phyloP scores from a whole-genome alignment of 352 stramenopile genomes.

The Phytophthora foliorum region DNA sequence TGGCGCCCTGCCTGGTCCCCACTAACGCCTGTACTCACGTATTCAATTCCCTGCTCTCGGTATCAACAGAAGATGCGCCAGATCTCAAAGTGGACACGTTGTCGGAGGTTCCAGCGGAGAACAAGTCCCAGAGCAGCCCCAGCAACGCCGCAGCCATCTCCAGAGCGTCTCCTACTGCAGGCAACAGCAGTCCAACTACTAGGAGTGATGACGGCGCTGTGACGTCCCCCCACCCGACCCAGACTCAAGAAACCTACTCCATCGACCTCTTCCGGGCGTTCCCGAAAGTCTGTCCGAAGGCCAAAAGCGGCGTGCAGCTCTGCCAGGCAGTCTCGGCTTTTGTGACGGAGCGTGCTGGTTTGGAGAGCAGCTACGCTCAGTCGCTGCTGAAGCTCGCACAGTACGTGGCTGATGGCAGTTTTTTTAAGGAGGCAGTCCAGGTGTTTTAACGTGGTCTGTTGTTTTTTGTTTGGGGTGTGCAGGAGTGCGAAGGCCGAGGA shows the following conservation, averaged over 20 bases:
- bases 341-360: conserved; percentile 62
- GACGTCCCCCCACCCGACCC: conserved; percentile 13
- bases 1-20: neutral
- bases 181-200: conserved; percentile 19
- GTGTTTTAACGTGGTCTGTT: conserved; percentile 16
- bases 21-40: neutral
- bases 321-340: conserved; percentile 78
- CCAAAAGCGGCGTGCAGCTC: conserved; percentile 79
- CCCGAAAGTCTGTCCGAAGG: conserved; percentile 74
- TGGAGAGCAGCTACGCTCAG: conserved; percentile 74
- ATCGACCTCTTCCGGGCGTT: conserved; percentile 81
- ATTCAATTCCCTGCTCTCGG: conserved; percentile 5
- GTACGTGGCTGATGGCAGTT: conserved; percentile 29
- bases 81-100: conserved; percentile 24
- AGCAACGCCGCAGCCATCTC: neutral
- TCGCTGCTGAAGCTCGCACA: conserved; percentile 68
- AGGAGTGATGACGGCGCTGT: conserved; percentile 6
- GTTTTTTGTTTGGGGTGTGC: neutral
- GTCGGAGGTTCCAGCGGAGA: conserved; percentile 2
- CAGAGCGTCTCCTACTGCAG: conserved; percentile 3
- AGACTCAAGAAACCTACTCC: conserved; percentile 55
- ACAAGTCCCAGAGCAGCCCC: conserved; percentile 16
- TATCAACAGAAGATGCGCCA: conserved; percentile 14
- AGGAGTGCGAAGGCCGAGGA: conserved; percentile 72
- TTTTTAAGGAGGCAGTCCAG: neutral